These are phyloP conservation scores for Blastobotrys illinoisensis DNA, from an alignment of 1,139 yeast genomes.

Conservation along the genomic window DNA sequence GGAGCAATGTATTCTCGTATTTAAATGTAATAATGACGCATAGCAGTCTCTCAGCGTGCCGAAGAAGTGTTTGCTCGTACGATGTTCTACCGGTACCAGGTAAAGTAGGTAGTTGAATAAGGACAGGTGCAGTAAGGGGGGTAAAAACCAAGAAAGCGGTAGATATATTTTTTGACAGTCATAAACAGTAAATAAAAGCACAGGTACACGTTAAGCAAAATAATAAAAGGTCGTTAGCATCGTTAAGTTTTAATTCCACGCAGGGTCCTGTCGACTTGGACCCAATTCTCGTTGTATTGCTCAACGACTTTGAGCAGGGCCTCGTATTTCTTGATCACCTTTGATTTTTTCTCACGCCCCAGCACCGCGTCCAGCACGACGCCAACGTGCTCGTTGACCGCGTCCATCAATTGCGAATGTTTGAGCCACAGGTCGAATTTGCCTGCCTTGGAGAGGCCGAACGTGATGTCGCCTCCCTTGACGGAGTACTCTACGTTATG, in stretches of 20 bases:
- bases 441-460: conserved; percentile 9
- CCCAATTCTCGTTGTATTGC: conserved; percentile 8
- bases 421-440: conserved; percentile 10
- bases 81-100: no score
- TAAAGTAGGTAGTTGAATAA: no score
- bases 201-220: background rate
- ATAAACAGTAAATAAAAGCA: background rate
- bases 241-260: background rate
- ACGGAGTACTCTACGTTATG: background rate
- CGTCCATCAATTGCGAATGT: conserved; percentile 10
- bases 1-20: no score
- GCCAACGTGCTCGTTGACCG: conserved; percentile 4
- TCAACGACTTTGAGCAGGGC: conserved; percentile 3
- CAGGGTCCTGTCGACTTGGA: conserved; percentile 8
- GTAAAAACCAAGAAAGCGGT: background rate
- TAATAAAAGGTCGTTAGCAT: background rate
- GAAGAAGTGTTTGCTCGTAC: no score
- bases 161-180: background rate
- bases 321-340: conserved; percentile 8
- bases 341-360: conserved; percentile 7
- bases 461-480: conserved; percentile 7
- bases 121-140: background rate
- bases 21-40: no score
- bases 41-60: no score
- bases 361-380: conserved; percentile 9